These are phyloP conservation scores for Laburnicola sp. DNA, from an alignment of 2,329 filamentous ascomycete species.

Conservation along the genomic window DNA sequence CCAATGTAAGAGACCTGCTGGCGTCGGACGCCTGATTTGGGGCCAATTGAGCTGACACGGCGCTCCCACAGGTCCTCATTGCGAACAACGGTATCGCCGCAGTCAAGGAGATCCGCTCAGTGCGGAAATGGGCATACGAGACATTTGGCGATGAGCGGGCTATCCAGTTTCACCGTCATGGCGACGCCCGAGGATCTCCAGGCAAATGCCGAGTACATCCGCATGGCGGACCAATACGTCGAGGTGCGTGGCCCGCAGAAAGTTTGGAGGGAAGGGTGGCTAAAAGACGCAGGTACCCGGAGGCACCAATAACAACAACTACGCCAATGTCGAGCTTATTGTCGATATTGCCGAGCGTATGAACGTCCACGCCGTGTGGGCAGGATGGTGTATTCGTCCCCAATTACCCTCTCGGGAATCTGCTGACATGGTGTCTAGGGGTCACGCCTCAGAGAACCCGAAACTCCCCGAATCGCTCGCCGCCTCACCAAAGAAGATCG, in stretches of 20 bases:
- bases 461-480: slow-evolving; percentile 95
- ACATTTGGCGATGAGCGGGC: slow-evolving; percentile 97
- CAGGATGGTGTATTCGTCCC: slow-evolving; percentile 78
- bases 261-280: slow-evolving; percentile 12
- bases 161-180: slow-evolving; percentile 99
- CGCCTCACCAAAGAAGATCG: slow-evolving; percentile 95
- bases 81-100: slow-evolving; percentile 99
- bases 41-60: slow-evolving; percentile 17
- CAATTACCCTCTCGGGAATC: background rate
- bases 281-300: slow-evolving; percentile 71
- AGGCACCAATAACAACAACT: slow-evolving; percentile 99
- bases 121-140: slow-evolving; percentile 99
- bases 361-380: slow-evolving; percentile 98
- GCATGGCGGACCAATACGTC: slow-evolving; percentile 99
- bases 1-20: slow-evolving; percentile 73
- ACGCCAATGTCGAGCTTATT: slow-evolving; percentile 98
- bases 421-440: slow-evolving; percentile 48
- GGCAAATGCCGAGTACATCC: slow-evolving; percentile 98
- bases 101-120: slow-evolving; percentile 98
- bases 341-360: slow-evolving; percentile 98
- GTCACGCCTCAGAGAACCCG: slow-evolving; percentile 97
- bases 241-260: slow-evolving; percentile 58
- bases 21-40: too few relatives aligned
- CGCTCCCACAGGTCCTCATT: slow-evolving; percentile 96
- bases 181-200: slow-evolving; percentile 96